phyloP scores from a whole-genome alignment of 345 rosid genomes.

The Orychophragmus violaceus region DNA sequence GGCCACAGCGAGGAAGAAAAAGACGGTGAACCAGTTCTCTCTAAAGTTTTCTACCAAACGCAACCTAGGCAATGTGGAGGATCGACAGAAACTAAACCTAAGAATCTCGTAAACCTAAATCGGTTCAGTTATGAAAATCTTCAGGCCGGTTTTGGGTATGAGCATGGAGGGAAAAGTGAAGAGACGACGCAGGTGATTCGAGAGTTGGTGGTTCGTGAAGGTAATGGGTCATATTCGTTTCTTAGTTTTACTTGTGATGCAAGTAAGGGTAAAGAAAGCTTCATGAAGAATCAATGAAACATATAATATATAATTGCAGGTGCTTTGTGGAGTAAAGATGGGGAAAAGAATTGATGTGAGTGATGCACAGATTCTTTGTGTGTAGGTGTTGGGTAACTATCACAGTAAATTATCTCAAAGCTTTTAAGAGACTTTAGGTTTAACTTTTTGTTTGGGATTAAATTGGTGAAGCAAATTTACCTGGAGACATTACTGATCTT shows the following conservation, averaged over 20 bases:
- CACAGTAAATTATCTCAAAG: slow-evolving; percentile 21
- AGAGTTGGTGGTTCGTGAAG: slow-evolving; percentile 51
- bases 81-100: slow-evolving; percentile 20
- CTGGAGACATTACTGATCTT: slow-evolving; percentile 18
- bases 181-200: slow-evolving; percentile 48
- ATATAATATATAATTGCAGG: slow-evolving; percentile 8
- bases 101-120: slow-evolving; percentile 19
- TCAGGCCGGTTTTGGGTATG: slow-evolving; percentile 19
- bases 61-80: slow-evolving; percentile 71
- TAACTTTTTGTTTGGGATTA: slow-evolving; percentile 2
- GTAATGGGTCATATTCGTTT: slow-evolving; percentile 54
- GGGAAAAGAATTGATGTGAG: slow-evolving; percentile 30
- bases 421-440: slow-evolving; percentile 21
- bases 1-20: slow-evolving; percentile 78
- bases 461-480: slow-evolving; percentile 14
- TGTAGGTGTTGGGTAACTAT: slow-evolving; percentile 31
- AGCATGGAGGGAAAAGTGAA: slow-evolving; percentile 22
- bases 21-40: slow-evolving; percentile 75
- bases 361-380: slow-evolving; percentile 30
- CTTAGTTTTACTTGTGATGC: slow-evolving; percentile 50
- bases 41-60: slow-evolving; percentile 93
- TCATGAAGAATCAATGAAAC: slow-evolving; percentile 29
- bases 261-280: slow-evolving; percentile 58
- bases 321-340: slow-evolving; percentile 27
- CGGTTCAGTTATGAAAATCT: slow-evolving; percentile 17